Conservation (phyloP, 441 rosid genomes). For the Corymbia calophylla region DNA sequence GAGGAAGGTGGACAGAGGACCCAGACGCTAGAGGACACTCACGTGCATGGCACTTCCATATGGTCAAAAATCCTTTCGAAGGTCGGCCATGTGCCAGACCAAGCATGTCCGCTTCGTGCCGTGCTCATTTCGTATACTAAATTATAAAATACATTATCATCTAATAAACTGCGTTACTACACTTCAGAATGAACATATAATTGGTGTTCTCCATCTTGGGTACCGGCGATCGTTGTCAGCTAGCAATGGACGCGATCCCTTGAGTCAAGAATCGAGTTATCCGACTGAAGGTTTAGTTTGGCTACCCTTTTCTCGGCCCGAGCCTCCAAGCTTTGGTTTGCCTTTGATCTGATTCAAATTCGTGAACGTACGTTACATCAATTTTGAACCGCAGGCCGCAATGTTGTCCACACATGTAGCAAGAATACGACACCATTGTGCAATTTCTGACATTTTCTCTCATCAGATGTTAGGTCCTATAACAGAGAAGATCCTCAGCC, state of each 20-base stretch:
- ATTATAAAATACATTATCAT: background rate
- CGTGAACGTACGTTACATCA: background rate
- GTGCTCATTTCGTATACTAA: background rate
- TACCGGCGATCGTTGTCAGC: background rate
- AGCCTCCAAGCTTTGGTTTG: background rate
- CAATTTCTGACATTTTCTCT: background rate
- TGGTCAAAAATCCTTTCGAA: background rate
- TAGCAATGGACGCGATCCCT: background rate
- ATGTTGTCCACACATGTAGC: background rate
- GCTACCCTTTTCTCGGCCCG: background rate
- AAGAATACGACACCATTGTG: background rate
- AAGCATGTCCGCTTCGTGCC: background rate
- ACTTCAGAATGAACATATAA: background rate
- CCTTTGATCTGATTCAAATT: background rate
- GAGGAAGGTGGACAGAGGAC: background rate
- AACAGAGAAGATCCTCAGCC: background rate
- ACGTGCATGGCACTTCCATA: background rate
- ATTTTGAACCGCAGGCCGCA: background rate
- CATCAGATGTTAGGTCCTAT: background rate
- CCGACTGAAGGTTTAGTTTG: background rate
- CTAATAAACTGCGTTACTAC: background rate
- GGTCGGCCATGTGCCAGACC: background rate
- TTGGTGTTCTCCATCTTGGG: background rate
- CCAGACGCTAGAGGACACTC: background rate
- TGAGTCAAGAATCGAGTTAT: background rate